Evolutionary conservation across 768 basidiomycete species (phyloP), one percentile per base, ranked within the genome.

Genomic region (Trametes maxima): DNA sequence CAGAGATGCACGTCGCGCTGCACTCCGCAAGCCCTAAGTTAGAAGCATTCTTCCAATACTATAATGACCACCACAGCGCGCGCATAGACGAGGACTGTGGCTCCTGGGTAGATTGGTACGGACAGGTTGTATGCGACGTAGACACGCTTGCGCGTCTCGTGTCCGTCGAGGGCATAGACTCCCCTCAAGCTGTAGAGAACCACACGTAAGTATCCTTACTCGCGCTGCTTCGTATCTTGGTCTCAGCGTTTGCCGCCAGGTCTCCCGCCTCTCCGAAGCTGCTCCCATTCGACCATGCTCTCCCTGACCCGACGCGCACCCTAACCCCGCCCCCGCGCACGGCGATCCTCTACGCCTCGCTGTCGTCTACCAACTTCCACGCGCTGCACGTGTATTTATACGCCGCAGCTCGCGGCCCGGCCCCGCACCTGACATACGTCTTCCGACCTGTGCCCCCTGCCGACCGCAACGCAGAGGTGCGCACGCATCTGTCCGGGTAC

Each of bases 91-190:
- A 62, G n/a, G 63, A 35, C 46, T 90, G 87, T 67, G 85, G 80
- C 2, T 87, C 88, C 13, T 94, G 88, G 92, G 88, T 91, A 12
- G 90, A 90, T 57, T 92, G 90, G 92, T 89, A 92, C 68, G 91
- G 92, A 1, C 72, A 82, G 50, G 78, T 85, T 25, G 80, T 89
- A 1, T 94, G 92, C 68, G 85, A 89, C 63, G 79, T 82, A 16
- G 81, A 88, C 64, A 80, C 76, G 4, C 77, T 92, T 51, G 75
- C 77, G 21, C 79, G 77, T 39, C 74, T 92, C 21, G 83, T 78
- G 25, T 79, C 81, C 17, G 67, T 78, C 17, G 80, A 86, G 63
- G 75, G 81, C 14, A 79, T 84, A 55, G 82, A 82, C 57, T 60
- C 79, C 19, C 51, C 76, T 4, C 69, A 72, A 22, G 28, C 22